Conservation (phyloP, 495 filamentous ascomycete species). For the Amphirosellinia nigrospora region DNA sequence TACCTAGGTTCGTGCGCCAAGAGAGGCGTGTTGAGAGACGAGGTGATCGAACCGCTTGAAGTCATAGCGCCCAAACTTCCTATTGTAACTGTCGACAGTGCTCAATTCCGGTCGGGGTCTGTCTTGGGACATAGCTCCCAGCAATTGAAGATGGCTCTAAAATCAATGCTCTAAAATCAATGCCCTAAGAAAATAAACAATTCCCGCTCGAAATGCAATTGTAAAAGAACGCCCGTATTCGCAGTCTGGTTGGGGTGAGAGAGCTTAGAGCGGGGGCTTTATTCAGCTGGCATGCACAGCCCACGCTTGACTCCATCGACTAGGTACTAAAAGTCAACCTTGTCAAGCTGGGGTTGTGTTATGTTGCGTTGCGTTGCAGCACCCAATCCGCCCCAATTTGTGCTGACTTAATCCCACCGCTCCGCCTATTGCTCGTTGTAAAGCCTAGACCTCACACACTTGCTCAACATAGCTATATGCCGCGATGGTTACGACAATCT, state of each 20-base stretch:
- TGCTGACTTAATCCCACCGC: neutral
- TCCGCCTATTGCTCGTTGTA: neutral
- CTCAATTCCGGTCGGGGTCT: slow-evolving; percentile 20
- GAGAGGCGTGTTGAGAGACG: slow-evolving; percentile 20
- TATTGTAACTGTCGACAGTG: slow-evolving; percentile 25
- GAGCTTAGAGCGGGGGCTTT: slow-evolving; percentile 11
- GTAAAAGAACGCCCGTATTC: neutral
- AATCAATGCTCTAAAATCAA: neutral
- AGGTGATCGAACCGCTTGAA: slow-evolving; percentile 33
- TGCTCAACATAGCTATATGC: neutral
- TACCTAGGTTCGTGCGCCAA: slow-evolving; percentile 28
- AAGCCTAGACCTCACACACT: neutral
- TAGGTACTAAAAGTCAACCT: neutral
- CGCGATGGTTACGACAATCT: neutral
- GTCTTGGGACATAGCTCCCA: slow-evolving; percentile 13
- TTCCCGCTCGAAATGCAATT: neutral
- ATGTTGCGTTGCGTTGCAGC: neutral
- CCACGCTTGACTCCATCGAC: neutral
- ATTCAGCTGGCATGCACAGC: slow-evolving; percentile 18
- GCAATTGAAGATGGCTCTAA: neutral
- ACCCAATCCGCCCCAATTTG: slow-evolving; percentile 7
- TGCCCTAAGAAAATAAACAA: neutral
- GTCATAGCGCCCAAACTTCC: slow-evolving; percentile 31
- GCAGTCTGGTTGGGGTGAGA: neutral
- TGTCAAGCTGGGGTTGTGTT: neutral